phyloP scores from a whole-genome alignment of 352 stramenopile species.

The Phytophthora crassamura region DNA sequence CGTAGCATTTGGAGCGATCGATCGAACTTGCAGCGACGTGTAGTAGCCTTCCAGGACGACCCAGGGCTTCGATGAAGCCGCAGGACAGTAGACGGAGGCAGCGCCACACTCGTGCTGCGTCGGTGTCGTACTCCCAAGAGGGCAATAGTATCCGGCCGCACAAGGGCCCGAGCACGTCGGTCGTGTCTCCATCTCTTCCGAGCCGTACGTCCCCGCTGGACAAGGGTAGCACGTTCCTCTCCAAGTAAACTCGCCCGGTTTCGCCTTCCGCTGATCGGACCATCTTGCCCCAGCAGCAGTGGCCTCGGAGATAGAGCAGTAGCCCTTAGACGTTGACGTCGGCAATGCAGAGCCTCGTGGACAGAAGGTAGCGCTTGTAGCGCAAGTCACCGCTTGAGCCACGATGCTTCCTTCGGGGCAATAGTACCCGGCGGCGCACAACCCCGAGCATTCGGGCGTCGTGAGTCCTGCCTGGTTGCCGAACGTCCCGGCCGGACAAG shows the following conservation, averaged over 20 bases:
- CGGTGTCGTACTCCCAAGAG: slow-evolving; percentile 48
- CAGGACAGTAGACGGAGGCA: slow-evolving; percentile 56
- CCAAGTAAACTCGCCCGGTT: slow-evolving; percentile 65
- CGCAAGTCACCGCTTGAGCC: slow-evolving; percentile 38
- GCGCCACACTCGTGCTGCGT: slow-evolving; percentile 59
- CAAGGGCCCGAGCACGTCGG: slow-evolving; percentile 67
- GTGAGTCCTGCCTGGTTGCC: slow-evolving; percentile 48
- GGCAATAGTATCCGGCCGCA: slow-evolving; percentile 73
- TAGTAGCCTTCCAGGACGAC: slow-evolving; percentile 50
- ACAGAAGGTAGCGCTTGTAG: slow-evolving; percentile 44
- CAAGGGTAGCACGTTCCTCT: slow-evolving; percentile 67
- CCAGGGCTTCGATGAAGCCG: slow-evolving; percentile 33
- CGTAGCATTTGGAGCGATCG: slow-evolving; percentile 17
- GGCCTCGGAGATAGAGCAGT: slow-evolving; percentile 35
- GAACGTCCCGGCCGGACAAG: slow-evolving; percentile 66
- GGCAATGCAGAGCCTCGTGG: slow-evolving; percentile 40
- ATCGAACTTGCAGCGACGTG: slow-evolving; percentile 44
- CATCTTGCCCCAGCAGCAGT: slow-evolving; percentile 23
- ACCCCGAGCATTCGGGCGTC: slow-evolving; percentile 56
- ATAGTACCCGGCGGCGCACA: slow-evolving; percentile 71
- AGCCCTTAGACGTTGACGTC: slow-evolving; percentile 30
- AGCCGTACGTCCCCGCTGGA: slow-evolving; percentile 68
- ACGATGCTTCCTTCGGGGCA: slow-evolving; percentile 64
- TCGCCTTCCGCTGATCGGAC: slow-evolving; percentile 39
- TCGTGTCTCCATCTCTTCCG: slow-evolving; percentile 41